These are phyloP conservation scores for Geotrichum restrictum DNA, from an alignment of 1,139 yeast genomes.

Conservation along the genomic window DNA sequence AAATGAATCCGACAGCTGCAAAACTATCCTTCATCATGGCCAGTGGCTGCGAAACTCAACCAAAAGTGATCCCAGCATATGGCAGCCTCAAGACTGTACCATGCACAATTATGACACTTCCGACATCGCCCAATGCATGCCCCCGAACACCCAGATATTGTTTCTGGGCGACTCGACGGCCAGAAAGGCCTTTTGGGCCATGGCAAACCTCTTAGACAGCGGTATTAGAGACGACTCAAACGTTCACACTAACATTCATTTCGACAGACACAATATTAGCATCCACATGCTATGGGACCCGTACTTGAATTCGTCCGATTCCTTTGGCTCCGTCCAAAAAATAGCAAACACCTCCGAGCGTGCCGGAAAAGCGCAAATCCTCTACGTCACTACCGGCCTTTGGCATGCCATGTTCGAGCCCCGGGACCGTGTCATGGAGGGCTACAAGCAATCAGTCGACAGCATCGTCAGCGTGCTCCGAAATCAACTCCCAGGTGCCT, in stretches of 20 bases:
- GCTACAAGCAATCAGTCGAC: slow-evolving; percentile 13
- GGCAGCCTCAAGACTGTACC: slow-evolving; percentile 20
- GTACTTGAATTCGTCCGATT: slow-evolving; percentile 12
- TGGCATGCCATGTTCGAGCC: slow-evolving; percentile 22
- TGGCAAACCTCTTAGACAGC: slow-evolving; percentile 8
- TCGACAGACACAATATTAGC: slow-evolving; percentile 10
- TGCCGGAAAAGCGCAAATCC: background rate
- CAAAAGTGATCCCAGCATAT: slow-evolving; percentile 1
- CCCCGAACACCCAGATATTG: slow-evolving; percentile 9
- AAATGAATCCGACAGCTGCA: background rate
- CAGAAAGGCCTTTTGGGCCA: slow-evolving; percentile 17
- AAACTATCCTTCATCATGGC: slow-evolving; percentile 1
- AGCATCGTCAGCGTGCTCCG: slow-evolving; percentile 8
- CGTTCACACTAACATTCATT: slow-evolving; percentile 12
- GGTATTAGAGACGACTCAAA: slow-evolving; percentile 7
- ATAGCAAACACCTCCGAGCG: background rate
- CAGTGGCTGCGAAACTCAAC: slow-evolving; percentile 17
- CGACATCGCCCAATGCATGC: slow-evolving; percentile 15
- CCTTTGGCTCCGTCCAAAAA: background rate
- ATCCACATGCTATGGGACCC: slow-evolving; percentile 18
- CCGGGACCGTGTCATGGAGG: slow-evolving; percentile 10
- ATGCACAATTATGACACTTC: slow-evolving; percentile 3
- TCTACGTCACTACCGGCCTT: slow-evolving; percentile 21
- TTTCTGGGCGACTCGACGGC: slow-evolving; percentile 22
- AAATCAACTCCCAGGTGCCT: slow-evolving; percentile 8